Percentiles rank a stretch among this genome's conserved stretches.
Evolutionary conservation across 75 land plant genomes (phyloP).

Genomic region (Pinus tabuliformis): DNA sequence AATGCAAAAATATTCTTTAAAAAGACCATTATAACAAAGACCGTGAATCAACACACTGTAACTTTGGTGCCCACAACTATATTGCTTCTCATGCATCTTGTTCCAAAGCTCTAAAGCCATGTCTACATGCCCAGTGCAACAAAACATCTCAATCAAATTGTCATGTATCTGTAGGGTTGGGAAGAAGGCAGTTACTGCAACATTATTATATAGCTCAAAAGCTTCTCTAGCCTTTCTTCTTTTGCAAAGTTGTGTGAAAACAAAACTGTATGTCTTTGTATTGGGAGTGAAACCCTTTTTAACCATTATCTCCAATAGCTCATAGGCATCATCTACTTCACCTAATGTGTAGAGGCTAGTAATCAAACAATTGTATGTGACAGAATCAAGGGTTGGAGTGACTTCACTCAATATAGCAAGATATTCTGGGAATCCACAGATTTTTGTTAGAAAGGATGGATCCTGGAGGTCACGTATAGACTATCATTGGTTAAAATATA

Average conservation of each 20-base stretch:
- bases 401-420: neutral
- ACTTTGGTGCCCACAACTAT: neutral
- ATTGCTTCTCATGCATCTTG: neutral
- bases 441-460: no score
- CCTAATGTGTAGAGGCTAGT: conserved; percentile 4
- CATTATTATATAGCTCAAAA: neutral
- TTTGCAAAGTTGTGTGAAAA: conserved; percentile 7
- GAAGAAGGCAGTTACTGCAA: neutral
- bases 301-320: conserved; percentile 5
- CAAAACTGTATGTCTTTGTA: conserved; percentile 2
- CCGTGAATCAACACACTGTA: conserved; percentile 8
- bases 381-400: conserved; percentile 2
- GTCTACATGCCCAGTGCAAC: conserved; percentile 1
- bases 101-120: conserved; percentile 9
- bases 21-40: conserved; percentile 10
- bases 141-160: conserved; percentile 1
- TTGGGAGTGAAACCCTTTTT: conserved; percentile 1
- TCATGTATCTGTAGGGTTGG: conserved; percentile 6
- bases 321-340: conserved; percentile 7
- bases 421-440: neutral
- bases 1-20: conserved; percentile 1
- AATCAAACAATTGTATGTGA: conserved; percentile 5
- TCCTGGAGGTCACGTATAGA: no score
- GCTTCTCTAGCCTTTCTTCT: conserved; percentile 9
- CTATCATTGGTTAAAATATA: no score